phyloP scores from a whole-genome alignment of 1,284 basidiomycete species.

The Cystobasidiaceae sp. region DNA sequence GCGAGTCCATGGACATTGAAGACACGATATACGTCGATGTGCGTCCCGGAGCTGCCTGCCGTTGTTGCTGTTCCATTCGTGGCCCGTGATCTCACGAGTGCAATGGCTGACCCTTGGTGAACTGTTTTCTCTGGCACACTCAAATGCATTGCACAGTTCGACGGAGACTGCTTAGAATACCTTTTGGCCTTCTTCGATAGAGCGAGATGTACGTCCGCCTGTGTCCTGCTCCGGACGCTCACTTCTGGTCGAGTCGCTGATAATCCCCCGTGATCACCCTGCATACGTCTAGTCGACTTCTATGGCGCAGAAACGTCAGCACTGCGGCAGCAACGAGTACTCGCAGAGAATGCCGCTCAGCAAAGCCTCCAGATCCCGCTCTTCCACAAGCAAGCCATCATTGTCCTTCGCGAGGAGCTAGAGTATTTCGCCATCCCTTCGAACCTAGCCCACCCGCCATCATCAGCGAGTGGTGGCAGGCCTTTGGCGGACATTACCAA shows the following conservation, averaged over 20 bases:
- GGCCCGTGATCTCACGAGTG: not conserved
- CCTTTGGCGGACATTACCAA: not conserved
- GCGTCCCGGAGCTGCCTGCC: slow-evolving; percentile 48
- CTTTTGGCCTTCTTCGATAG: slow-evolving; percentile 65
- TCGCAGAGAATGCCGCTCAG: slow-evolving; percentile 58
- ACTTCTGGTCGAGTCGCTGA: not conserved
- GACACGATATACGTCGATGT: slow-evolving; percentile 95
- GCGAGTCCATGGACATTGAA: slow-evolving; percentile 78
- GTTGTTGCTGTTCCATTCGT: not conserved
- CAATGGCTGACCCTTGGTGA: not conserved
- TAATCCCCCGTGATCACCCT: not conserved
- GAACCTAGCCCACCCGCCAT: slow-evolving; percentile 43
- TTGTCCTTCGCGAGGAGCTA: slow-evolving; percentile 93
- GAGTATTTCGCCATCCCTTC: slow-evolving; percentile 96
- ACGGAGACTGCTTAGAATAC: slow-evolving; percentile 82
- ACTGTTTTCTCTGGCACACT: not conserved
- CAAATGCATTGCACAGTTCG: too few relatives aligned
- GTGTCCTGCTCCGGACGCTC: slow-evolving; percentile 51
- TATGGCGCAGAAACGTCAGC: slow-evolving; percentile 67
- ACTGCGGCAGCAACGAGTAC: slow-evolving; percentile 37
- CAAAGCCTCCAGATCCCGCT: slow-evolving; percentile 68
- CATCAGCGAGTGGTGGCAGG: too few relatives aligned
- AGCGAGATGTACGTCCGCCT: slow-evolving; percentile 55
- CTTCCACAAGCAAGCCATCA: slow-evolving; percentile 93
- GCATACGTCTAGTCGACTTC: slow-evolving; percentile 58